Evolutionary conservation across 2,329 filamentous ascomycete species (phyloP).

Genomic region (Juglanconis sp.): DNA sequence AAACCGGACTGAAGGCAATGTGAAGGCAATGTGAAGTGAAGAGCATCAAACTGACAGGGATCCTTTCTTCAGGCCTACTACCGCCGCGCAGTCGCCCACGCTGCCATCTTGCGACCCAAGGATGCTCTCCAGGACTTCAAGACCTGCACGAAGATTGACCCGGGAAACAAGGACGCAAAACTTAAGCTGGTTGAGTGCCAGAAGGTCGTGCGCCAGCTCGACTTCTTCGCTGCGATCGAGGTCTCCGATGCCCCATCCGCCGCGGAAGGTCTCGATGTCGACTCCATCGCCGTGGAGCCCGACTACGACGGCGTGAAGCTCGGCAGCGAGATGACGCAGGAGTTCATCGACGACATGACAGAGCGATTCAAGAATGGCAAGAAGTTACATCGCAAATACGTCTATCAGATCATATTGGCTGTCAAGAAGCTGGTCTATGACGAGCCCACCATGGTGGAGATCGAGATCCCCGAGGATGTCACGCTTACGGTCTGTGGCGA

Average conservation of each 20-base stretch:
- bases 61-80: slow-evolving; percentile 72
- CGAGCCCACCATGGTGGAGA: slow-evolving; percentile 95
- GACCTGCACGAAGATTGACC: slow-evolving; percentile 82
- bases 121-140: slow-evolving; percentile 92
- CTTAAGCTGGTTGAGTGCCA: slow-evolving; percentile 90
- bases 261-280: slow-evolving; percentile 83
- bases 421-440: slow-evolving; percentile 87
- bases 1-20: neutral
- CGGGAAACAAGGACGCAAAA: slow-evolving; percentile 84
- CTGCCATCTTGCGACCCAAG: slow-evolving; percentile 82
- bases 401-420: slow-evolving; percentile 90
- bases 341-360: slow-evolving; percentile 97
- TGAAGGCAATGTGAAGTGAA: neutral
- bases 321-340: slow-evolving; percentile 82
- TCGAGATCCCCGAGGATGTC: slow-evolving; percentile 72
- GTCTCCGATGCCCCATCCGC: slow-evolving; percentile 89
- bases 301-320: slow-evolving; percentile 82
- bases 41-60: slow-evolving; percentile 7
- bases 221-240: slow-evolving; percentile 94
- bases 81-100: slow-evolving; percentile 85
- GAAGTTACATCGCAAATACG: slow-evolving; percentile 93
- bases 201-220: slow-evolving; percentile 86
- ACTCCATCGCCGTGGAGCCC: slow-evolving; percentile 77
- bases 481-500: slow-evolving; percentile 94
- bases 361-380: slow-evolving; percentile 94